These are phyloP conservation scores for Candolleomyces eurysporus DNA, from an alignment of 768 basidiomycete species.

Conservation along the genomic window DNA sequence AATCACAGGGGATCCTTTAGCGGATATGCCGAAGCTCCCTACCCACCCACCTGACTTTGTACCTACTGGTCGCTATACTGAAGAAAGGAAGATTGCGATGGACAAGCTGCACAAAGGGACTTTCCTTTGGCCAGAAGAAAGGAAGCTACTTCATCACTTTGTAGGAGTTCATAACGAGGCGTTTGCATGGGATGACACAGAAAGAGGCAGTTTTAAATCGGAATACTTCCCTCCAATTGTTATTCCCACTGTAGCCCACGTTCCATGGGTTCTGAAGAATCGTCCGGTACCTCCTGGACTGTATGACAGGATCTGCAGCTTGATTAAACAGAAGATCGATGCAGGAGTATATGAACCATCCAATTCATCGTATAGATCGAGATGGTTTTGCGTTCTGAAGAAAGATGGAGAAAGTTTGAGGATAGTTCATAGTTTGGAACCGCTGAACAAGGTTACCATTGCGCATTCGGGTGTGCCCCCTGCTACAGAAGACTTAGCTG, in stretches of 20 bases:
- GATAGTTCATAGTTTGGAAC: too few relatives aligned
- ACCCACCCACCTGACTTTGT: conserved; percentile 16
- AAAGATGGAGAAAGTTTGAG: conserved; percentile 29
- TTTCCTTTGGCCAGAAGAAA: conserved; percentile 17
- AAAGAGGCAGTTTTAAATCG: conserved; percentile 13
- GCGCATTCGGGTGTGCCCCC: conserved; percentile 27
- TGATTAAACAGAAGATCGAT: conserved; percentile 24
- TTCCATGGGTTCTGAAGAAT: conserved; percentile 7
- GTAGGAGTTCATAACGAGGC: conserved; percentile 11
- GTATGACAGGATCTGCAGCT: conserved; percentile 4
- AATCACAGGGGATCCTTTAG: conserved; percentile 28
- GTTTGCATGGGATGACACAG: conserved; percentile 18
- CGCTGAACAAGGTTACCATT: conserved; percentile 32
- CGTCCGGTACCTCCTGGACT: conserved; percentile 15
- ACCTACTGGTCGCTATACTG: conserved; percentile 22
- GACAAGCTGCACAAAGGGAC: conserved; percentile 16
- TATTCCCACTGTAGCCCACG: conserved; percentile 10
- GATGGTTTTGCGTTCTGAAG: conserved; percentile 38
- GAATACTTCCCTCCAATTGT: conserved; percentile 16
- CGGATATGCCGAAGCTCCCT: conserved; percentile 16
- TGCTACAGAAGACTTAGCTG: conserved; percentile 25
- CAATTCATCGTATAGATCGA: conserved; percentile 30
- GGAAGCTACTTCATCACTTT: conserved; percentile 14
- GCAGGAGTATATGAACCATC: conserved; percentile 32
- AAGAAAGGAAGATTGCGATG: conserved; percentile 19